Evolutionary conservation across 768 basidiomycete species (phyloP), one percentile per base, ranked within the genome.

Genomic region (Tephrocybe sp.): DNA sequence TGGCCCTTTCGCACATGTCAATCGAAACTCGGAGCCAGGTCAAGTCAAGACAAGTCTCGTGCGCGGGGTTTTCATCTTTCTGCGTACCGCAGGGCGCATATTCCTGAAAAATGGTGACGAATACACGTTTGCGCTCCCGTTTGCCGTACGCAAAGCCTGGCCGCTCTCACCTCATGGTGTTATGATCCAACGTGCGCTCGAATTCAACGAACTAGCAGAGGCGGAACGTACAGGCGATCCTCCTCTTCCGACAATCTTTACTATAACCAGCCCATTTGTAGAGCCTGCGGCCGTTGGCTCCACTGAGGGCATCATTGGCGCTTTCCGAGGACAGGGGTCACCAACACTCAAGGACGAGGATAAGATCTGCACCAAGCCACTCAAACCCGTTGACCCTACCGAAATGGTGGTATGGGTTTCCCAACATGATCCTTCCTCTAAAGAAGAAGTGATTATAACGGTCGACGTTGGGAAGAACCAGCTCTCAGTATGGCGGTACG

Each of bases 71-170:
- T 92, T 90, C 63, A 75, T 93, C 39, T 92, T 93, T 62, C 67
- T 92, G 19, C 79, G 90, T 20, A 85, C 80, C 60, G 78, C 87
- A 39, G 87, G 82, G 46, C 84, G 79, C 63, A 81, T 92, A 48
- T 89, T 81, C 60, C 68, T 89, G 49, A 70, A 75, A 56, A 85
- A 87, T 54, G 90, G 90, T 4, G 60, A 77, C 31, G 85, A 90
- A 57, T 89, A 84, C 60, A 87, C 87, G 1, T 85, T 91, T 62
- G 80, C 86, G 23, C 69, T 93, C 4, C 91, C 91, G 0, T 93
- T 93, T 61, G 78, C 89, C 51, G 87, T 90, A 3, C 76, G 85
- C 33, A 80, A 75, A 53, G 90, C 87, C 1, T 92, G 89, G 89
- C 82, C 90, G 4, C 69, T 90, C 17, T 75, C 73, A 51, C 91